These are phyloP conservation scores for Logfia minima DNA, from an alignment of 129 eudicot species.

Conservation along the genomic window DNA sequence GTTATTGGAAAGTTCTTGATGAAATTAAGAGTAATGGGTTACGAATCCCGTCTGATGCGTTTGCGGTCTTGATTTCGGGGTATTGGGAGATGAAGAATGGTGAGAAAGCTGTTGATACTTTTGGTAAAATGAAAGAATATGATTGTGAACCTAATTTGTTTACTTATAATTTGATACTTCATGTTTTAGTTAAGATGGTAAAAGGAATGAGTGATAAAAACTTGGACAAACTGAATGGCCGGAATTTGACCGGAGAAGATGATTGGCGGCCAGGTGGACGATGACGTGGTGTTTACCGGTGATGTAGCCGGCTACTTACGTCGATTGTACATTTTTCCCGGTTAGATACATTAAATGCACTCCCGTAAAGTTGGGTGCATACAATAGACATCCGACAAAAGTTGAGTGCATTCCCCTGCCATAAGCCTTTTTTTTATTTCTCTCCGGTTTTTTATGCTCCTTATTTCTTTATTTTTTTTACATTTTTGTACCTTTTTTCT, in stretches of 20 bases:
- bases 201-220: constrained; percentile 56
- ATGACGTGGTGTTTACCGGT: no score
- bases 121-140: constrained; percentile 77
- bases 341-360: no score
- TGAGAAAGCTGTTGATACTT: constrained; percentile 60
- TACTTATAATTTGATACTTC: constrained; percentile 51
- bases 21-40: constrained; percentile 33
- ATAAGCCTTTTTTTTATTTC: no score
- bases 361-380: no score
- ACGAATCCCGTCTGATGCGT: constrained; percentile 38
- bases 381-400: no score
- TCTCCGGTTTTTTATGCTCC: no score
- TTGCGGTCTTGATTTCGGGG: constrained; percentile 53
- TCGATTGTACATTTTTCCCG: no score
- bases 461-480: no score
- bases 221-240: neutral
- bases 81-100: constrained; percentile 48
- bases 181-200: constrained; percentile 48
- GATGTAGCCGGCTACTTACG: no score
- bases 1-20: constrained; percentile 45
- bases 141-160: constrained; percentile 47
- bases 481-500: no score
- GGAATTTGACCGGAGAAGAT: rapidly evolving
- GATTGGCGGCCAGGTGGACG: no score
- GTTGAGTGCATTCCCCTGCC: no score